These are phyloP conservation scores for Cicer cuneatum DNA, from an alignment of 306 rosid genomes.

Conservation along the genomic window DNA sequence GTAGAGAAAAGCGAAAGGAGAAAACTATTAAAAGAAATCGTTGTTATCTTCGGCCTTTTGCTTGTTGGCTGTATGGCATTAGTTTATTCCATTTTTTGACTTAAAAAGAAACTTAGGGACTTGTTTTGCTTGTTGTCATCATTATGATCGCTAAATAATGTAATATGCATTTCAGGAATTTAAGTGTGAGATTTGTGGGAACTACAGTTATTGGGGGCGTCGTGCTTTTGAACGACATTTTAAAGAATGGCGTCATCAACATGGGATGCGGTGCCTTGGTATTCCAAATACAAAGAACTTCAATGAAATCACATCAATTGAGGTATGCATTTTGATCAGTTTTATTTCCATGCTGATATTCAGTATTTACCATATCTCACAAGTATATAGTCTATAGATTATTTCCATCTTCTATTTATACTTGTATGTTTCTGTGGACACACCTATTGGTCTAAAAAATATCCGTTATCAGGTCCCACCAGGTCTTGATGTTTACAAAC, in stretches of 20 bases:
- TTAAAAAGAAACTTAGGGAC: slow-evolving; percentile 31
- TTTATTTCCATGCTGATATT: not conserved
- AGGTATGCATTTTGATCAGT: slow-evolving; percentile 56
- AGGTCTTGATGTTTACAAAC: slow-evolving; percentile 9
- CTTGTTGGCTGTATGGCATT: slow-evolving; percentile 8
- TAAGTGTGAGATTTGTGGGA: slow-evolving; percentile 98
- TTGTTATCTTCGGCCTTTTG: slow-evolving; percentile 21
- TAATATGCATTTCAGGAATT: slow-evolving; percentile 74
- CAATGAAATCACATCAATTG: slow-evolving; percentile 95
- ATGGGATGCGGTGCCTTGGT: slow-evolving; percentile 99
- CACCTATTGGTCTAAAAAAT: not conserved
- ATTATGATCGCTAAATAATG: slow-evolving; percentile 34
- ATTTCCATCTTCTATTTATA: not conserved
- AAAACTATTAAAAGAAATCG: slow-evolving; percentile 3
- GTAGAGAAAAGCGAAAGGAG: not conserved
- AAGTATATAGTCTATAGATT: not conserved
- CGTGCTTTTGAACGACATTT: slow-evolving; percentile 97
- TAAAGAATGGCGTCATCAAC: slow-evolving; percentile 99
- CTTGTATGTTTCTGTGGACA: not conserved
- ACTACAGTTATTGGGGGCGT: slow-evolving; percentile 99
- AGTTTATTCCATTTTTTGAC: slow-evolving; percentile 14
- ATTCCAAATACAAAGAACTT: slow-evolving; percentile 97
- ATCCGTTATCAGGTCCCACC: not conserved
- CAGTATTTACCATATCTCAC: not conserved
- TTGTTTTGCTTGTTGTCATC: slow-evolving; percentile 24